phyloP scores from a whole-genome alignment of 495 filamentous ascomycete genomes.

The Cercophora scortea region DNA sequence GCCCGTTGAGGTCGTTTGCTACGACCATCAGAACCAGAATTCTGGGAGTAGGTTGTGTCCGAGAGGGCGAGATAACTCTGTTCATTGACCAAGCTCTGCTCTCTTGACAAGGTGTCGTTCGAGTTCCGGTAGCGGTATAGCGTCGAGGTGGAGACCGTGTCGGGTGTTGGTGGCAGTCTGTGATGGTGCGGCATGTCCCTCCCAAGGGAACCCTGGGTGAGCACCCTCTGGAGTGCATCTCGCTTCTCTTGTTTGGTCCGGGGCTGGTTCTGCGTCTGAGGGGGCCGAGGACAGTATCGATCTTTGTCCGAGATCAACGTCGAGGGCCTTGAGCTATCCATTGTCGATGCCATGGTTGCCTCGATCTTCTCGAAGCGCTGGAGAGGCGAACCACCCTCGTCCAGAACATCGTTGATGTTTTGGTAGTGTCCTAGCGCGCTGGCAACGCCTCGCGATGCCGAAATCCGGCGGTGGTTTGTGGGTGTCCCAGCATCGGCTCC shows the following conservation, averaged over 20 bases:
- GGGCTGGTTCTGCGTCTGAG: constrained; percentile 11
- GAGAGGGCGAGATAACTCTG: constrained; percentile 13
- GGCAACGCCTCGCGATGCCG: constrained; percentile 9
- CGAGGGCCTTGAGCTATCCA: constrained; percentile 16
- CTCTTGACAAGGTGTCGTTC: constrained; percentile 24
- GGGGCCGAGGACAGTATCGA: constrained; percentile 10
- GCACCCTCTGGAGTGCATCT: constrained; percentile 30
- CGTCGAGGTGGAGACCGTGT: constrained; percentile 46
- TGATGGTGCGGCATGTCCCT: constrained; percentile 19
- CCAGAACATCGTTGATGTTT: constrained; percentile 35
- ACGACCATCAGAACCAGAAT: constrained; percentile 5
- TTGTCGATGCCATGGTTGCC: constrained; percentile 6
- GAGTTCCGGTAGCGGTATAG: constrained; percentile 32
- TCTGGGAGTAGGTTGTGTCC: constrained; percentile 16
- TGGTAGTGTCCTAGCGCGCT: constrained; percentile 23
- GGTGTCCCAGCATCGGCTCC: constrained; percentile 3
- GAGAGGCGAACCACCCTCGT: constrained; percentile 26
- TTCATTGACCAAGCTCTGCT: constrained; percentile 12
- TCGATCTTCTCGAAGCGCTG: constrained; percentile 33
- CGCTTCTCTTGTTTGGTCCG: constrained; percentile 34
- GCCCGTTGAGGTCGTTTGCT: background rate
- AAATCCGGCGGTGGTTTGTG: constrained; percentile 5
- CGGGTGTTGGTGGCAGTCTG: constrained; percentile 44
- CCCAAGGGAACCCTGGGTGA: constrained; percentile 25
- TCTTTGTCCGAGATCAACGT: constrained; percentile 16